Evolutionary conservation across 768 basidiomycete genomes (phyloP).

Genomic region (Suillus clintonianus): DNA sequence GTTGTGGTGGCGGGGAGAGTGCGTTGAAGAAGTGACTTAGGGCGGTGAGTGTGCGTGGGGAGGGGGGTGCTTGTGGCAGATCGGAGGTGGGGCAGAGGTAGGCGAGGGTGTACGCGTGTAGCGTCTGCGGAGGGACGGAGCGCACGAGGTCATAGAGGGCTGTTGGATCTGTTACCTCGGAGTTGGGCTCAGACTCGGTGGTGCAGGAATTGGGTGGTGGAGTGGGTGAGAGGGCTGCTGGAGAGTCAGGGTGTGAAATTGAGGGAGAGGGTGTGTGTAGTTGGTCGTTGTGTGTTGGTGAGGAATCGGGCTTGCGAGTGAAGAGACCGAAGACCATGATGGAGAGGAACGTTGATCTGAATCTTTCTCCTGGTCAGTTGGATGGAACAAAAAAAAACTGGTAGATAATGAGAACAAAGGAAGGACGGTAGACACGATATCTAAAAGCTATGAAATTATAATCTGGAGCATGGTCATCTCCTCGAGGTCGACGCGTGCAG

Average conservation of each 20-base stretch:
- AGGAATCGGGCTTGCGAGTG: constrained; percentile 31
- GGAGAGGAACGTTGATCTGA: background rate
- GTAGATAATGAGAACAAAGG: background rate
- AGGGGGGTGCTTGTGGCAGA: constrained; percentile 24
- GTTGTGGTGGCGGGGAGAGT: constrained; percentile 63
- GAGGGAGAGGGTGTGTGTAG: constrained; percentile 60
- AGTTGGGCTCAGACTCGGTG: constrained; percentile 25
- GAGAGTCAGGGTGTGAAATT: constrained; percentile 21
- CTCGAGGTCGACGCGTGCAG: background rate
- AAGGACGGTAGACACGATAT: constrained; percentile 1
- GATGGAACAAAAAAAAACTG: too few relatives aligned
- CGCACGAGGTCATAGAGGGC: constrained; percentile 53
- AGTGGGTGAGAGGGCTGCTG: constrained; percentile 28
- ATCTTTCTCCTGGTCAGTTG: too few relatives aligned
- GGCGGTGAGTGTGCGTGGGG: constrained; percentile 42
- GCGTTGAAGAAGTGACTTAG: constrained; percentile 61
- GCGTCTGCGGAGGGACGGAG: constrained; percentile 64
- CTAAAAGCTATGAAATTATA: background rate
- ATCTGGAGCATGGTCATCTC: background rate
- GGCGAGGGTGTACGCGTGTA: constrained; percentile 62
- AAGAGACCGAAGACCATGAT: constrained; percentile 46
- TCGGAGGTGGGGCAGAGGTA: constrained; percentile 37
- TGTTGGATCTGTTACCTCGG: constrained; percentile 38
- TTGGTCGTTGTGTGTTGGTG: constrained; percentile 24
- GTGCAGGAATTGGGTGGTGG: constrained; percentile 41